A percentile compares a stretch with the other conserved stretches of the same genome.
phyloP scores from a whole-genome alignment of 331 rosid genomes.

The Dryas integrifolia region DNA sequence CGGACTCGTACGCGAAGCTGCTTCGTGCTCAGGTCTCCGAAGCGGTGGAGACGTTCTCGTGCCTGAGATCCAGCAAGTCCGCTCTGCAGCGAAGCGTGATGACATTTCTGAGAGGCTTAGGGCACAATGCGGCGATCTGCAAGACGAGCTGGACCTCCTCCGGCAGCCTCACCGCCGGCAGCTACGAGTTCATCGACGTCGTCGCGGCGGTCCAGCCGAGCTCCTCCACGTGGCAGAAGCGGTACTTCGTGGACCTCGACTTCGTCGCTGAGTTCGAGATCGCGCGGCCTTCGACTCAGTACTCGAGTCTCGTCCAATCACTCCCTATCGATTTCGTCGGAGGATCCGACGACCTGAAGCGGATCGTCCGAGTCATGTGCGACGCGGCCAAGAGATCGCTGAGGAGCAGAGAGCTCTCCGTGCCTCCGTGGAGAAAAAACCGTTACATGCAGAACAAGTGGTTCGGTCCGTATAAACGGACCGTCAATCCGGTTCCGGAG shows the following conservation, averaged over 20 bases:
- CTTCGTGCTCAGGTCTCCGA: conserved; percentile 33
- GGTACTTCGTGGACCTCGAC: conserved; percentile 60
- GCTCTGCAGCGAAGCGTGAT: conserved; percentile 44
- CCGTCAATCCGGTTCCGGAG: conserved; percentile 35
- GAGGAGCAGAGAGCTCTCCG: conserved; percentile 39
- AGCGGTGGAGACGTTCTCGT: conserved; percentile 26
- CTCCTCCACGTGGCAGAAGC: conserved; percentile 28
- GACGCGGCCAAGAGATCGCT: conserved; percentile 50
- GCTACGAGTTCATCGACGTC: conserved; percentile 71
- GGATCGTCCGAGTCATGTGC: conserved; percentile 44
- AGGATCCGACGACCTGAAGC: conserved; percentile 51
- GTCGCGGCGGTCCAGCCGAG: conserved; percentile 18
- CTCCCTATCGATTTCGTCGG: conserved; percentile 53
- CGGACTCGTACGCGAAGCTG: conserved; percentile 24
- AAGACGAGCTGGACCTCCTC: conserved; percentile 66
- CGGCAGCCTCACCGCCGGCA: conserved; percentile 44
- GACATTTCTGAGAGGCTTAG: conserved; percentile 50
- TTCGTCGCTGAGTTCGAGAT: conserved; percentile 60
- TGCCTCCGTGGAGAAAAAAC: conserved; percentile 82
- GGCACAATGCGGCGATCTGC: conserved; percentile 79
- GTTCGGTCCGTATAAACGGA: conserved; percentile 57
- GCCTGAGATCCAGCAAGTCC: conserved; percentile 22
- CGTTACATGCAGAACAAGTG: conserved; percentile 70
- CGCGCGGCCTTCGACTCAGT: conserved; percentile 58
- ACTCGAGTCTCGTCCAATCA: conserved; percentile 34